These are phyloP conservation scores for Solanum peruvianum DNA, from an alignment of 257 asterid species.

Conservation along the genomic window DNA sequence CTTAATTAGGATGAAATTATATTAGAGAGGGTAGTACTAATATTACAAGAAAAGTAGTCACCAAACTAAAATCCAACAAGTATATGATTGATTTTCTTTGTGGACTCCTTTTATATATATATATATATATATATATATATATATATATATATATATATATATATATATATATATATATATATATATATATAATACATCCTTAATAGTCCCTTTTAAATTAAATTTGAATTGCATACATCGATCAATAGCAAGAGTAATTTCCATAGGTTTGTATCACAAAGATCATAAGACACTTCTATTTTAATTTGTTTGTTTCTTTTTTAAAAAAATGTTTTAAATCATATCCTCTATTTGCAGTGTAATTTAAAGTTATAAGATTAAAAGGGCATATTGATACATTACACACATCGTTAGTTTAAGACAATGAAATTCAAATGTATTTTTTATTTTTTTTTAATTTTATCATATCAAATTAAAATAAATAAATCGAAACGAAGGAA, in stretches of 20 bases:
- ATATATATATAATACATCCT: neutral
- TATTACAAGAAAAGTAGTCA: neutral
- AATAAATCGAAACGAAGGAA: too few species aligned
- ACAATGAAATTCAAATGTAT: accelerated
- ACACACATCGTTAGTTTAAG: neutral
- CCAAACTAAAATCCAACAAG: neutral
- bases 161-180: too few species aligned
- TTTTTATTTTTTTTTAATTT: too few species aligned
- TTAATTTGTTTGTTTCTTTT: neutral
- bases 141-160: too few species aligned
- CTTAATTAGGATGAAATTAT: neutral
- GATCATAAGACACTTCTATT: neutral
- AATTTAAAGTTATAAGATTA: neutral
- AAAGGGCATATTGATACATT: neutral
- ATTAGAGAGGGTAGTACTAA: neutral
- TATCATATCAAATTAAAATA: too few species aligned
- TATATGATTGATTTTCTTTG: neutral
- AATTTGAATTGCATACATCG: neutral
- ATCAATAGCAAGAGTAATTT: neutral
- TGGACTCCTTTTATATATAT: too few species aligned
- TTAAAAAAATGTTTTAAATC: accelerated
- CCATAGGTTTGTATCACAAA: neutral
- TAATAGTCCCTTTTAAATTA: neutral
- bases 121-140: too few species aligned
- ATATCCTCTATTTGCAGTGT: neutral